phyloP scores from a whole-genome alignment of 2,329 filamentous ascomycete species.

The Aspergillus persii region DNA sequence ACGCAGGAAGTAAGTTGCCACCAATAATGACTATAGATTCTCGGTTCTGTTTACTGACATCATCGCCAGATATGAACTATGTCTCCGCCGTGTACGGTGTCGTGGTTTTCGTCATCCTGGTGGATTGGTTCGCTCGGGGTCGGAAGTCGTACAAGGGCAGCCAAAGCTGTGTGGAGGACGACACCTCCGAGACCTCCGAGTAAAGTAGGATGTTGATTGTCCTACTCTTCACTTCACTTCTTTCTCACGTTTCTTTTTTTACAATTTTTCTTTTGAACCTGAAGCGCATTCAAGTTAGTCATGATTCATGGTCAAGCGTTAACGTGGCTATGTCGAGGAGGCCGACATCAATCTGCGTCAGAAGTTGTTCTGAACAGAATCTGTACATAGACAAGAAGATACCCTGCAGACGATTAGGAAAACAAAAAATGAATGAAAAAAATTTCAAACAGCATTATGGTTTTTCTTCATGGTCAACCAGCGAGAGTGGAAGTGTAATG shows the following conservation, averaged over 20 bases:
- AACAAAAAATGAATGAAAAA: not conserved
- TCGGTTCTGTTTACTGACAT: not conserved
- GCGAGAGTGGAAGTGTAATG: not conserved
- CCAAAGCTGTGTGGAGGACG: slow-evolving; percentile 8
- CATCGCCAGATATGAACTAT: slow-evolving; percentile 41
- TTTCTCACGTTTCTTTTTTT: not conserved
- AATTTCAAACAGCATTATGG: not conserved
- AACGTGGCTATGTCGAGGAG: not conserved
- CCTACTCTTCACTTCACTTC: slow-evolving; percentile 1
- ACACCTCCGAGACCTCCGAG: slow-evolving; percentile 1
- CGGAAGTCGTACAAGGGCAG: slow-evolving; percentile 28
- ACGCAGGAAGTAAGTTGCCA: slow-evolving; percentile 32
- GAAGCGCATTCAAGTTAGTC: not conserved
- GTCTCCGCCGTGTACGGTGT: slow-evolving; percentile 37
- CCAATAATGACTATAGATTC: not conserved
- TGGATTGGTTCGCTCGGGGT: slow-evolving; percentile 37
- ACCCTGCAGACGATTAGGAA: not conserved
- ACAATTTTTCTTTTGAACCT: not conserved
- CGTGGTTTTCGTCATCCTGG: slow-evolving; percentile 34
- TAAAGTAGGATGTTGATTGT: slow-evolving; percentile 4
- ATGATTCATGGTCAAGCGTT: not conserved
- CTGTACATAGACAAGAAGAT: not conserved
- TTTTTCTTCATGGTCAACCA: not conserved
- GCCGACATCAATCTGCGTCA: not conserved
- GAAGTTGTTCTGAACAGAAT: not conserved